phyloP scores from a whole-genome alignment of 2,329 filamentous ascomycete genomes.

The Claviceps cyperi region DNA sequence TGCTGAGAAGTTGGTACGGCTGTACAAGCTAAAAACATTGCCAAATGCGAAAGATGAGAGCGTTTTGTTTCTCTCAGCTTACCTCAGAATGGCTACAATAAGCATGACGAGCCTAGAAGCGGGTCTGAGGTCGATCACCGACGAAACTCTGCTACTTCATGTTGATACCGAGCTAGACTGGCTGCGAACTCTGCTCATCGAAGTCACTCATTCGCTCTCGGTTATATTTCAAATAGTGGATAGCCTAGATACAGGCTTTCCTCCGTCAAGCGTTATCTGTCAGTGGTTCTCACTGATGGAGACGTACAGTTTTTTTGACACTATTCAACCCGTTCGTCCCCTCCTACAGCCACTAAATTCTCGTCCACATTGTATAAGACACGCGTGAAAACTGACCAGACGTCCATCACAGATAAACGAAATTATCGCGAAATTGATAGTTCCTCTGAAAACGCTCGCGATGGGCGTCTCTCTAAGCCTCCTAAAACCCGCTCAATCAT shows the following conservation, averaged over 20 bases:
- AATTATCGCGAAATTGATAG: slow-evolving; percentile 33
- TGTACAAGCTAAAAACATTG: slow-evolving; percentile 16
- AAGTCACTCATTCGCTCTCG: slow-evolving; percentile 60
- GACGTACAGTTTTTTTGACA: slow-evolving; percentile 54
- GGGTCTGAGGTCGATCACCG: slow-evolving; percentile 35
- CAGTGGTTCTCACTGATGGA: slow-evolving; percentile 66
- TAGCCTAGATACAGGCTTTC: slow-evolving; percentile 36
- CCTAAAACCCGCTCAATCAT: slow-evolving; percentile 48
- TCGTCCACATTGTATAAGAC: neutral
- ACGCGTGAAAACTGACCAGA: neutral
- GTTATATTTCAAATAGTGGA: slow-evolving; percentile 61
- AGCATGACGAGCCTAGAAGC: slow-evolving; percentile 35
- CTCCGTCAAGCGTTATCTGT: slow-evolving; percentile 42
- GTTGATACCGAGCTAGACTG: slow-evolving; percentile 45
- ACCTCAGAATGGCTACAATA: slow-evolving; percentile 30
- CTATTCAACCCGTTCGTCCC: slow-evolving; percentile 29
- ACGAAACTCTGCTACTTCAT: slow-evolving; percentile 31
- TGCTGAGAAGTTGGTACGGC: slow-evolving; percentile 14
- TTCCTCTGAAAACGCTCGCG: slow-evolving; percentile 54
- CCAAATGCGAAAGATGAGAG: slow-evolving; percentile 21
- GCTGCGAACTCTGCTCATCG: slow-evolving; percentile 48
- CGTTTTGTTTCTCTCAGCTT: slow-evolving; percentile 32
- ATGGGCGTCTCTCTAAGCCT: slow-evolving; percentile 58
- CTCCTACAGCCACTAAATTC: no score
- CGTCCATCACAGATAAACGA: slow-evolving; percentile 19